These are phyloP conservation scores for Harrya chromipes DNA, from an alignment of 768 basidiomycete species.

Conservation along the genomic window DNA sequence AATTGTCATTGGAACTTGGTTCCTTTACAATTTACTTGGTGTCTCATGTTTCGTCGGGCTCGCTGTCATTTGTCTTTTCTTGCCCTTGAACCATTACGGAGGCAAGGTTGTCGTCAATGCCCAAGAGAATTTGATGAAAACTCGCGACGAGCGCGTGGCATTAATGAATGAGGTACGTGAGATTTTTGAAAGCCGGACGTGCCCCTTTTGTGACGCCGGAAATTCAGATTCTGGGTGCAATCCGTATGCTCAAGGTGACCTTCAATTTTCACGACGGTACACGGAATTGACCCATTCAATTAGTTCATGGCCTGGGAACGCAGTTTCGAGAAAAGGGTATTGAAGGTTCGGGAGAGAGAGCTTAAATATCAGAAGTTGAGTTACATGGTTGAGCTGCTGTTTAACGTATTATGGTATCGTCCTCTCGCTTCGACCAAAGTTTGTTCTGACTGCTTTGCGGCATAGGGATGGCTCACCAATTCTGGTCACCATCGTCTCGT, in stretches of 20 bases:
- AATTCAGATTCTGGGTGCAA: conserved; percentile 69
- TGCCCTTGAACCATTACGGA: conserved; percentile 82
- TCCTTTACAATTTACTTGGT: conserved; percentile 78
- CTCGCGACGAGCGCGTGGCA: conserved; percentile 84
- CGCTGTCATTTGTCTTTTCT: conserved; percentile 65
- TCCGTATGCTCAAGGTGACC: conserved; percentile 79
- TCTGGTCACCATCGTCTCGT: conserved; percentile 56
- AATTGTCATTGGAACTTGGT: conserved; percentile 66
- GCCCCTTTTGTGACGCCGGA: background rate
- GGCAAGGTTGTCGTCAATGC: conserved; percentile 75
- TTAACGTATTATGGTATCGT: conserved; percentile 53
- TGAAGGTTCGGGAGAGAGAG: conserved; percentile 75
- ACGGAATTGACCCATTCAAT: background rate
- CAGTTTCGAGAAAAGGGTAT: conserved; percentile 74
- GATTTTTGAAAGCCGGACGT: background rate
- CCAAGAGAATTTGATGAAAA: conserved; percentile 88
- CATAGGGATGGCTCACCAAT: conserved; percentile 48
- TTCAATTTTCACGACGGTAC: background rate
- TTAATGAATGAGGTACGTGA: conserved; percentile 78
- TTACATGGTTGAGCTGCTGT: conserved; percentile 78
- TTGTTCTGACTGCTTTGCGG: background rate
- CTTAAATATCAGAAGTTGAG: conserved; percentile 82
- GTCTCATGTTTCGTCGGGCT: conserved; percentile 78
- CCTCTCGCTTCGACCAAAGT: background rate
- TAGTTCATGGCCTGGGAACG: conserved; percentile 96